Conservation (phyloP, 495 filamentous ascomycete species). For the Xylaria castorea region DNA sequence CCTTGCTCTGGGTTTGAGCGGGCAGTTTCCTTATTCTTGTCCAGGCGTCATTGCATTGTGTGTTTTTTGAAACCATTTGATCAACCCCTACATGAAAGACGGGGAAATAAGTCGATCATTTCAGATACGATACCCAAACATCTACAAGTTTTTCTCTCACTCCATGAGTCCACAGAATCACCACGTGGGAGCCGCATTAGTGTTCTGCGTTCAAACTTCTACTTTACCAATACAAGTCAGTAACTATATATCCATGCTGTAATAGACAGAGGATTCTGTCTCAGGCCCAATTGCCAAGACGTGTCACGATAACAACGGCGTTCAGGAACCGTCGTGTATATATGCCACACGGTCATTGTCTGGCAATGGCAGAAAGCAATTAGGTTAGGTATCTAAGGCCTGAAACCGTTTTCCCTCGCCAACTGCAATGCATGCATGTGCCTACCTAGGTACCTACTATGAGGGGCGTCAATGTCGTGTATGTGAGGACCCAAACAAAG, state of each 20-base stretch:
- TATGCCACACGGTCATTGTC: background rate
- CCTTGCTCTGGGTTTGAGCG: background rate
- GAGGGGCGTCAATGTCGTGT: constrained; percentile 7
- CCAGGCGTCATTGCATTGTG: background rate
- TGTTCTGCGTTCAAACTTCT: background rate
- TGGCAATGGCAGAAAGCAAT: background rate
- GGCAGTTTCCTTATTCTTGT: background rate
- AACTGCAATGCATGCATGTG: background rate
- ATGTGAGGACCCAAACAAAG: background rate
- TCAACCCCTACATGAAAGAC: background rate
- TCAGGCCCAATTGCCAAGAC: constrained; percentile 10
- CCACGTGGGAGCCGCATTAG: background rate
- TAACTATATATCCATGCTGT: background rate
- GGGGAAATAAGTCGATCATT: constrained; percentile 4
- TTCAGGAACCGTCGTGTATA: background rate
- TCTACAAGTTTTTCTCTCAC: background rate
- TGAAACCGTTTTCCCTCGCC: background rate
- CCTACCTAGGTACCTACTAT: background rate
- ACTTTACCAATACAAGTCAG: background rate
- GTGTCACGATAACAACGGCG: background rate
- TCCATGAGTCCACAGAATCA: background rate
- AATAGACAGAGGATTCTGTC: background rate
- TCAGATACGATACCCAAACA: constrained; percentile 19
- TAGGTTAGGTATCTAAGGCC: constrained; percentile 4
- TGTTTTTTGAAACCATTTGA: background rate